Evolutionary conservation across 2,329 filamentous ascomycete genomes (phyloP).

Genomic region (Aspergillus versicolor): DNA sequence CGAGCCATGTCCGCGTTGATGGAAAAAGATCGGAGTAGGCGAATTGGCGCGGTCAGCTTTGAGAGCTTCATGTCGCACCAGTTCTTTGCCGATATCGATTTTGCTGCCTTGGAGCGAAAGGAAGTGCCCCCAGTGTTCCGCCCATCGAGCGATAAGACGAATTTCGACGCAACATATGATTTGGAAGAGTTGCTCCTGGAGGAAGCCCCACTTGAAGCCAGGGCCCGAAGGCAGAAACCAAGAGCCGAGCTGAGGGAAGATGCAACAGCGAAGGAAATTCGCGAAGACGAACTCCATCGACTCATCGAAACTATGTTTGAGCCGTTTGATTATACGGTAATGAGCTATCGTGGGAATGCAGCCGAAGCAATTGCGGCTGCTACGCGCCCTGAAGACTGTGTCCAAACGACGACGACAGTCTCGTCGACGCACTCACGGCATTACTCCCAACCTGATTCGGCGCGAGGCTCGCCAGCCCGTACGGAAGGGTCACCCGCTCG

Average conservation of each 20-base stretch:
- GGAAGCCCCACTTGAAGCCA: slow-evolving; percentile 89
- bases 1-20: slow-evolving; percentile 84
- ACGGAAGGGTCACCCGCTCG: slow-evolving; percentile 31
- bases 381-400: slow-evolving; percentile 40
- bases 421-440: slow-evolving; percentile 34
- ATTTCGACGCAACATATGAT: slow-evolving; percentile 98
- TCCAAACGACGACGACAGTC: slow-evolving; percentile 22
- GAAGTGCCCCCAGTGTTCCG: slow-evolving; percentile 87
- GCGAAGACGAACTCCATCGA: slow-evolving; percentile 88
- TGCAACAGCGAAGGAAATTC: slow-evolving; percentile 90
- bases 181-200: slow-evolving; percentile 90
- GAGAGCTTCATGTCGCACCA: slow-evolving; percentile 82
- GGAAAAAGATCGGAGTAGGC: slow-evolving; percentile 73
- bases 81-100: slow-evolving; percentile 86
- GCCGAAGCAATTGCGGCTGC: slow-evolving; percentile 42
- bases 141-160: slow-evolving; percentile 95
- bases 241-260: slow-evolving; percentile 89
- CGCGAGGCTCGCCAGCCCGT: slow-evolving; percentile 29
- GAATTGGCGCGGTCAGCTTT: slow-evolving; percentile 80
- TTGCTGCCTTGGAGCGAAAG: slow-evolving; percentile 78
- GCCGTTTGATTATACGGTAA: slow-evolving; percentile 90
- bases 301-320: slow-evolving; percentile 94
- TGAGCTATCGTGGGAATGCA: slow-evolving; percentile 64
- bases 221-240: slow-evolving; percentile 90
- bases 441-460: slow-evolving; percentile 36